Evolutionary conservation across 2,329 filamentous ascomycete species (phyloP).

Genomic region (Xylaria sp.): DNA sequence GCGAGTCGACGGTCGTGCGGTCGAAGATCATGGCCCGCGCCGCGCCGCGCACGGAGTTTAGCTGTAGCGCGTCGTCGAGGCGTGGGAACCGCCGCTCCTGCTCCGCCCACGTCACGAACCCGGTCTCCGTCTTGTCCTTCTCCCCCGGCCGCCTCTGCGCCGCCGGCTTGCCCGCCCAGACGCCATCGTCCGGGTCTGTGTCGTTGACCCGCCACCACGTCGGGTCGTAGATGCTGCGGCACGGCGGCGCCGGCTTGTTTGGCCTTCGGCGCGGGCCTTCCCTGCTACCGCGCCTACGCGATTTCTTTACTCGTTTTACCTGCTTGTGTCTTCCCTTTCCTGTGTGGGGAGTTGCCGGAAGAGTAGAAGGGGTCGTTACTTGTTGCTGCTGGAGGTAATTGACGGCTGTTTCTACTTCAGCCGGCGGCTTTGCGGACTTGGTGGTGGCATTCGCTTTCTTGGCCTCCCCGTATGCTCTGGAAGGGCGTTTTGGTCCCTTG

Average conservation of each 20-base stretch:
- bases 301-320: not conserved
- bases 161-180: constrained; percentile 13
- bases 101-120: constrained; percentile 39
- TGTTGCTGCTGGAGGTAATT: too few species aligned
- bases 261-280: not conserved
- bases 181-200: constrained; percentile 18
- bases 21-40: constrained; percentile 19
- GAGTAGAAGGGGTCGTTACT: too few species aligned
- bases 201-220: constrained; percentile 32
- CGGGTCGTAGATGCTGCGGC: constrained; percentile 33
- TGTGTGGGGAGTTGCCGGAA: not conserved
- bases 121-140: constrained; percentile 26
- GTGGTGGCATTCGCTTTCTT: too few species aligned
- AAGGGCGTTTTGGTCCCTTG: too few species aligned
- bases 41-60: constrained; percentile 7
- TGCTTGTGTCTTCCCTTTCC: not conserved
- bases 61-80: constrained; percentile 23
- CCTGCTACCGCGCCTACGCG: not conserved
- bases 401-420: not conserved
- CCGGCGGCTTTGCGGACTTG: not conserved
- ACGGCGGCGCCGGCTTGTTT: constrained; percentile 28
- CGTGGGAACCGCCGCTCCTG: constrained; percentile 37
- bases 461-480: too few species aligned
- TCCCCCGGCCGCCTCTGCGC: constrained; percentile 23
- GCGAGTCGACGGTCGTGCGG: constrained; percentile 18